These are phyloP conservation scores for Aureobasidium sp. DNA, from an alignment of 2,329 filamentous ascomycete genomes.

Conservation along the genomic window DNA sequence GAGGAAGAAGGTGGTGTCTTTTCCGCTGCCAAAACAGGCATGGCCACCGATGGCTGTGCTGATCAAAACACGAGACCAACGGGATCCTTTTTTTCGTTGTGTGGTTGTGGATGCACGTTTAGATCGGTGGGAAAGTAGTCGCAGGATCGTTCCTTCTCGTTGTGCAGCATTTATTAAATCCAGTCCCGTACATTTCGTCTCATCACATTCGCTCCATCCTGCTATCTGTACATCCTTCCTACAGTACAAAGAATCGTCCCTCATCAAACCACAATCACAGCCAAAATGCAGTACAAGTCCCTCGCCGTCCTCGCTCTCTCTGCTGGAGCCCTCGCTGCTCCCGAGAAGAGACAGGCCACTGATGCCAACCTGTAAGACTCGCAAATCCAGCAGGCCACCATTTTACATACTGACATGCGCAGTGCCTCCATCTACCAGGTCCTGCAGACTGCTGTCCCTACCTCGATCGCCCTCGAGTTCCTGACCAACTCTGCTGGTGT, in stretches of 20 bases:
- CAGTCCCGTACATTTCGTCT: not conserved
- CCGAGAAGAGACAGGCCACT: constrained; percentile 18
- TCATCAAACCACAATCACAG: constrained; percentile 2
- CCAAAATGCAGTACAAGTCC: constrained; percentile 25
- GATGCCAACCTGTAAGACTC: constrained; percentile 9
- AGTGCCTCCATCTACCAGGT: constrained; percentile 36
- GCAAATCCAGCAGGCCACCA: not conserved
- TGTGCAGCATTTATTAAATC: not conserved
- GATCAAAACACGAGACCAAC: not conserved
- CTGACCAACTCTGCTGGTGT: constrained; percentile 37
- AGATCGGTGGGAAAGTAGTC: constrained; percentile 9
- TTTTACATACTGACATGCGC: constrained; percentile 13
- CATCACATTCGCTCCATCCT: not conserved
- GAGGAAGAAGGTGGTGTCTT: not conserved
- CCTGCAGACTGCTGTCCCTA: constrained; percentile 40
- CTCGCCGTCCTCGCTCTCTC: constrained; percentile 23
- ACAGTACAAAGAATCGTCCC: not conserved
- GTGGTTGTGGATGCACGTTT: not conserved
- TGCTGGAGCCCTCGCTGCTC: constrained; percentile 22
- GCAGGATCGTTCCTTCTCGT: constrained; percentile 9
- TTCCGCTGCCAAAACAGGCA: not conserved
- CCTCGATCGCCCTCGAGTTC: constrained; percentile 33
- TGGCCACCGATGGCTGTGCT: not conserved
- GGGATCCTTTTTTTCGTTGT: constrained; percentile 7
- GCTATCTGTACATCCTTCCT: not conserved